These are phyloP conservation scores for Gossypium lobatum DNA, from an alignment of 441 rosid genomes.

Conservation along the genomic window DNA sequence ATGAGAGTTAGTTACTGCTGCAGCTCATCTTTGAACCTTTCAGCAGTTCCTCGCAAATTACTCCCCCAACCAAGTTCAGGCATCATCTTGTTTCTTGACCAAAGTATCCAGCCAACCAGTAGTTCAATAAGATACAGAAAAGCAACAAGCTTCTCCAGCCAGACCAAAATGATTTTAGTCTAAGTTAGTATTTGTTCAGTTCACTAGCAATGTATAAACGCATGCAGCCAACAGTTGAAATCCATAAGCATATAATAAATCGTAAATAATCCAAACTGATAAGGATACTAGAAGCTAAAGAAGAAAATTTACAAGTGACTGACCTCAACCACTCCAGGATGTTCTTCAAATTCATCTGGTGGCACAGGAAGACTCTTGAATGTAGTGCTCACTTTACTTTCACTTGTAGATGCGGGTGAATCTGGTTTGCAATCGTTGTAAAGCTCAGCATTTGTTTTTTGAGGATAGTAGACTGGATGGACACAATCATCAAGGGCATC, in stretches of 20 bases:
- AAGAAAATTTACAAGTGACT: slow-evolving; percentile 20
- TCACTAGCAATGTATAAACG: background rate
- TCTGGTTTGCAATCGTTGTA: slow-evolving; percentile 30
- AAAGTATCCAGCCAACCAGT: background rate
- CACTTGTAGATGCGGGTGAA: slow-evolving; percentile 22
- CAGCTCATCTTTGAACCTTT: background rate
- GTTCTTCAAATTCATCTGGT: slow-evolving; percentile 31
- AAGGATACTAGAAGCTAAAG: background rate
- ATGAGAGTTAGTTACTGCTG: background rate
- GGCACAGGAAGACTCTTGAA: slow-evolving; percentile 25
- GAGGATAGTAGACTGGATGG: slow-evolving; percentile 24
- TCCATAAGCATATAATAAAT: background rate
- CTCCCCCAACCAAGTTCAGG: background rate
- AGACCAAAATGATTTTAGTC: background rate
- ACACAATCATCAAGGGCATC: slow-evolving; percentile 27
- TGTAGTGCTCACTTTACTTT: slow-evolving; percentile 23
- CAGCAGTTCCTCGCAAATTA: background rate
- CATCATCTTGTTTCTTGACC: background rate
- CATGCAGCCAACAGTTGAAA: background rate
- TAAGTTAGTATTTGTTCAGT: background rate
- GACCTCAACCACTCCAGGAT: slow-evolving; percentile 47
- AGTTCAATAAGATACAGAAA: background rate
- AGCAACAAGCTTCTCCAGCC: background rate
- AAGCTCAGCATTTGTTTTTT: slow-evolving; percentile 17
- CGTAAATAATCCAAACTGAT: background rate